Conservation (phyloP, 768 basidiomycete genomes). For the Xerocomus potaroensis region DNA sequence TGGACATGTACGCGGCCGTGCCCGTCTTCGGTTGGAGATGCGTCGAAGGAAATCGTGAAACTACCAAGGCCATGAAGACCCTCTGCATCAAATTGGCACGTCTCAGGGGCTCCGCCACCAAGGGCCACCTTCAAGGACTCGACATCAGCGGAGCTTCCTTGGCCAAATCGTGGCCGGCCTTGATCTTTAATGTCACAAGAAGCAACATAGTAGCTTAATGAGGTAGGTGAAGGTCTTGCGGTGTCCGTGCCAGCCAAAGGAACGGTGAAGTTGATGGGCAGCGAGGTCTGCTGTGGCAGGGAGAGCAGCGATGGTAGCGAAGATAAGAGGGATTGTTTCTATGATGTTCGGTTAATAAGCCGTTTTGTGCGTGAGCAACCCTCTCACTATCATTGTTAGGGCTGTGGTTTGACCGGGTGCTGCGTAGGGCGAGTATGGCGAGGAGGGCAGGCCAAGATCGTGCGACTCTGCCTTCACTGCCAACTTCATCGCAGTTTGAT, state of each 20-base stretch:
- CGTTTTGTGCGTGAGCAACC: not conserved
- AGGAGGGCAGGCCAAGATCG: constrained; percentile 48
- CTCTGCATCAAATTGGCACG: constrained; percentile 50
- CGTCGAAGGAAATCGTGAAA: constrained; percentile 71
- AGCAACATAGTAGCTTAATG: constrained; percentile 42
- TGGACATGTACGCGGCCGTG: constrained; percentile 74
- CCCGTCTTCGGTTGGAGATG: constrained; percentile 58
- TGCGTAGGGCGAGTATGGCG: constrained; percentile 36
- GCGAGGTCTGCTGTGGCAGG: constrained; percentile 52
- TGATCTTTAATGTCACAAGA: constrained; percentile 48
- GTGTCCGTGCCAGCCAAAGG: constrained; percentile 38
- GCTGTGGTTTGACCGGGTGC: constrained; percentile 49
- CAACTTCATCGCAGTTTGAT: constrained; percentile 30
- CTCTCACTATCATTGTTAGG: constrained; percentile 64
- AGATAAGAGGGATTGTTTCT: constrained; percentile 67
- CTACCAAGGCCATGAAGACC: constrained; percentile 47
- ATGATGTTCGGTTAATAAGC: constrained; percentile 13
- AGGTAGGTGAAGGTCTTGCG: constrained; percentile 37
- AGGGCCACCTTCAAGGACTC: constrained; percentile 26
- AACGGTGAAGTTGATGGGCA: constrained; percentile 54
- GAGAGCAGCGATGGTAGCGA: constrained; percentile 73
- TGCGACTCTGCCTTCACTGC: constrained; percentile 56
- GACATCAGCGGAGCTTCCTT: constrained; percentile 36
- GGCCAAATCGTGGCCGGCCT: constrained; percentile 46
- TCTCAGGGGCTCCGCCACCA: constrained; percentile 35